Evolutionary conservation across 2,329 filamentous ascomycete species (phyloP).

Genomic region (Xylaria arbuscula): DNA sequence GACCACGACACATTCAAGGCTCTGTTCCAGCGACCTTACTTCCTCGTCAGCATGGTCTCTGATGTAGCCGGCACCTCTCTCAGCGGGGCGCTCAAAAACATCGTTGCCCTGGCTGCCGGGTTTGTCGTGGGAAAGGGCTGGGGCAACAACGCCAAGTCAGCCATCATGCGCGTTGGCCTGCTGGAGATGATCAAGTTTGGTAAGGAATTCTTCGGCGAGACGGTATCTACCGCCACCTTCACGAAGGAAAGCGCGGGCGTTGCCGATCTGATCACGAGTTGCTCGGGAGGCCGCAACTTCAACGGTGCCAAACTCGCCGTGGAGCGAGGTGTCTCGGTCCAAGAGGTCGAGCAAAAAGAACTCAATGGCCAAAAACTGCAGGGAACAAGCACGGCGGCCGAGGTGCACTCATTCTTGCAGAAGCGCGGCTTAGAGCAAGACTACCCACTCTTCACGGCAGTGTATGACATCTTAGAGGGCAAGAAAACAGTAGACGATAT

Average conservation of each 20-base stretch:
- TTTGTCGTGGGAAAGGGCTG: slow-evolving; percentile 96
- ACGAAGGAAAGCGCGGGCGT: slow-evolving; percentile 97
- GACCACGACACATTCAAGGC: slow-evolving; percentile 85
- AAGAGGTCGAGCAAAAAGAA: slow-evolving; percentile 88
- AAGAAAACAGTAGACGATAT: slow-evolving; percentile 83
- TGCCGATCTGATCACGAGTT: slow-evolving; percentile 94
- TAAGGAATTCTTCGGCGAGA: slow-evolving; percentile 89
- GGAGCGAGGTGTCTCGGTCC: slow-evolving; percentile 80
- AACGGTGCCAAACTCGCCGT: slow-evolving; percentile 91
- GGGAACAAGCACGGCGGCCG: slow-evolving; percentile 89
- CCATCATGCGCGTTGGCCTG: slow-evolving; percentile 94
- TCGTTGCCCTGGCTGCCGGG: slow-evolving; percentile 92
- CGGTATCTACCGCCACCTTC: slow-evolving; percentile 84
- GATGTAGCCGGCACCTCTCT: slow-evolving; percentile 98
- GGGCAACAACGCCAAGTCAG: slow-evolving; percentile 99
- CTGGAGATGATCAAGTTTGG: slow-evolving; percentile 98
- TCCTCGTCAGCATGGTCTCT: slow-evolving; percentile 92
- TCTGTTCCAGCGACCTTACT: slow-evolving; percentile 96
- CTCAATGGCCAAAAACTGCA: slow-evolving; percentile 99
- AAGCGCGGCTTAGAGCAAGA: slow-evolving; percentile 80
- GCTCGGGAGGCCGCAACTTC: slow-evolving; percentile 92
- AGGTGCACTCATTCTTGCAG: slow-evolving; percentile 91
- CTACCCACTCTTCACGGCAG: slow-evolving; percentile 92
- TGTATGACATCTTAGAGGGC: slow-evolving; percentile 83
- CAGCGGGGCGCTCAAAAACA: slow-evolving; percentile 94